Evolutionary conservation across 139 green algal genomes (phyloP).

Genomic region (Chlamydomonas schloesseri): DNA sequence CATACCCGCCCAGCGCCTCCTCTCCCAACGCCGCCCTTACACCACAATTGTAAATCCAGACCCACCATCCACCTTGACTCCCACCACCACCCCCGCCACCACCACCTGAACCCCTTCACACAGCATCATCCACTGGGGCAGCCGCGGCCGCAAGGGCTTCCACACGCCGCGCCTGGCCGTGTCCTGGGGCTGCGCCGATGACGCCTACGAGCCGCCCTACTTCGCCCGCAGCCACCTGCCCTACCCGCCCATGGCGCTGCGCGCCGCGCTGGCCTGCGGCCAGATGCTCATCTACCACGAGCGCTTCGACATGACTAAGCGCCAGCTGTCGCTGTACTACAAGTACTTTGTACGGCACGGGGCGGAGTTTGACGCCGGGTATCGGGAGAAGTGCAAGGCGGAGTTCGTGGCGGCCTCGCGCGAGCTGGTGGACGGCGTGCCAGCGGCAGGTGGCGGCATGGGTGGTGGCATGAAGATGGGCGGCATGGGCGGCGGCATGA

Average conservation of each 20-base stretch:
- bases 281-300: constrained; percentile 79
- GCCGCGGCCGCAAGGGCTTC: constrained; percentile 53
- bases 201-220: constrained; percentile 70
- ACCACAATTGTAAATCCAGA: no score
- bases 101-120: no score
- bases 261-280: constrained; percentile 55
- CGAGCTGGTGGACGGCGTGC: constrained; percentile 4
- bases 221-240: constrained; percentile 61
- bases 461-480: neutral
- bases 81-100: no score
- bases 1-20: no score
- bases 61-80: no score
- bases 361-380: constrained; percentile 49
- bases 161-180: constrained; percentile 64
- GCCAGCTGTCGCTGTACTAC: constrained; percentile 62
- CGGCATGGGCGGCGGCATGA: no score
- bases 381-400: constrained; percentile 47
- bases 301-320: constrained; percentile 58
- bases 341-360: constrained; percentile 48
- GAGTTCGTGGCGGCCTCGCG: constrained; percentile 56
- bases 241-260: constrained; percentile 53
- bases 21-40: no score
- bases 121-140: constrained; percentile 79
- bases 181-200: constrained; percentile 64
- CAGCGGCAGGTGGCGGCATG: neutral